phyloP scores from a whole-genome alignment of 495 filamentous ascomycete species.

The Cercophora scortea region DNA sequence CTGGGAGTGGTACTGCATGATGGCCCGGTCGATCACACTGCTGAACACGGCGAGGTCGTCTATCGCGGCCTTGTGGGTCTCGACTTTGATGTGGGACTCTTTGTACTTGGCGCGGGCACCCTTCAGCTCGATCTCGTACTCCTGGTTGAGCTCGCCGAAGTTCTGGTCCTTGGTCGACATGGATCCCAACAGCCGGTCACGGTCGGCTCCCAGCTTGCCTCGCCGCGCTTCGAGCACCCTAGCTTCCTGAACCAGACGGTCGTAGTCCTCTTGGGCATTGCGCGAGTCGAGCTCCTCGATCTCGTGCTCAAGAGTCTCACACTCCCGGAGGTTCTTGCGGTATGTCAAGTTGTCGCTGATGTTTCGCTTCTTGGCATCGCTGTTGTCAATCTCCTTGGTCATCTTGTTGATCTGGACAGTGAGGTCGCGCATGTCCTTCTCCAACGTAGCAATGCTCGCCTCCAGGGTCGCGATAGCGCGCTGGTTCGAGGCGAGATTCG shows the following conservation, averaged over 20 bases:
- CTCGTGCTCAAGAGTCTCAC: constrained; percentile 58
- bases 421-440: constrained; percentile 59
- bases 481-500: constrained; percentile 60
- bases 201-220: constrained; percentile 46
- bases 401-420: constrained; percentile 67
- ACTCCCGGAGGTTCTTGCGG: constrained; percentile 59
- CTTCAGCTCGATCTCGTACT: constrained; percentile 83
- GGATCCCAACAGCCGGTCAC: constrained; percentile 52
- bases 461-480: constrained; percentile 61
- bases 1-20: constrained; percentile 89
- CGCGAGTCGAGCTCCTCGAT: constrained; percentile 71
- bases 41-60: constrained; percentile 80
- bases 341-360: constrained; percentile 84
- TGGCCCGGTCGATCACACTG: constrained; percentile 79
- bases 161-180: constrained; percentile 79
- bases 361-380: constrained; percentile 67
- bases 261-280: constrained; percentile 74
- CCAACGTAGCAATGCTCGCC: constrained; percentile 53
- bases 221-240: constrained; percentile 51
- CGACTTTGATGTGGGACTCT: constrained; percentile 81
- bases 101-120: constrained; percentile 76
- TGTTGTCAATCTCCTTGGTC: constrained; percentile 66
- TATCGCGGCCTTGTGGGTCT: constrained; percentile 86
- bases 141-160: constrained; percentile 55
- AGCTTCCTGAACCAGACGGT: constrained; percentile 63